Conservation (phyloP, 1,284 basidiomycete genomes). For the Malassezia psittaci region DNA sequence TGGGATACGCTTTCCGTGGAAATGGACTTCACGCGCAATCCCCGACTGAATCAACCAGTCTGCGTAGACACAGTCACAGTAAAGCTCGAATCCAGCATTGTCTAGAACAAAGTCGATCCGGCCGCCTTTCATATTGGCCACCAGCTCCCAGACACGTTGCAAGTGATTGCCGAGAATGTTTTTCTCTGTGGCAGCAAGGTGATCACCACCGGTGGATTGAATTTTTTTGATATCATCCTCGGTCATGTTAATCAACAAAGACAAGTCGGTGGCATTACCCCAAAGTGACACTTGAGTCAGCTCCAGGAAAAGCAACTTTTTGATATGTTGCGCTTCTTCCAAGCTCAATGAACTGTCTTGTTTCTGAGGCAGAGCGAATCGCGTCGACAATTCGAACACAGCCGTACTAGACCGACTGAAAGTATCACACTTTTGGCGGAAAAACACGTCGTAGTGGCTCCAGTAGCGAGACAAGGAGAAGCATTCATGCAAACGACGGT, state of each 20-base stretch:
- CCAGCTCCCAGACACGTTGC: constrained; percentile 67
- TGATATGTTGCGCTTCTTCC: constrained; percentile 60
- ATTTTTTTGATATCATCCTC: constrained; percentile 95
- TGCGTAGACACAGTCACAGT: constrained; percentile 83
- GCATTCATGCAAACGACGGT: constrained; percentile 84
- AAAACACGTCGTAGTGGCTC: constrained; percentile 59
- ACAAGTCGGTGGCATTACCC: constrained; percentile 64
- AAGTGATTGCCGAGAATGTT: constrained; percentile 84
- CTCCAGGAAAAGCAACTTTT: constrained; percentile 83
- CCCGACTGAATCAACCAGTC: constrained; percentile 86
- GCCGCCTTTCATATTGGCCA: constrained; percentile 55
- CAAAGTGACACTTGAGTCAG: constrained; percentile 59
- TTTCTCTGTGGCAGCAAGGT: constrained; percentile 88
- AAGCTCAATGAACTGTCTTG: constrained; percentile 51
- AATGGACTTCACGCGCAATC: constrained; percentile 70
- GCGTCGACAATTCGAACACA: constrained; percentile 85
- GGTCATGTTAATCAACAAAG: constrained; percentile 92
- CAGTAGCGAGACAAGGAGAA: constrained; percentile 87
- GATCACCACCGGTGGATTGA: constrained; percentile 92
- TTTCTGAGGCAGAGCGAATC: constrained; percentile 76
- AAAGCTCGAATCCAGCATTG: constrained; percentile 86
- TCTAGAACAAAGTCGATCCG: constrained; percentile 54
- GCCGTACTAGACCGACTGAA: constrained; percentile 85
- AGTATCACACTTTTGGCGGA: constrained; percentile 64
- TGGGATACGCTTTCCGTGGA: constrained; percentile 63